Evolutionary conservation across 2,329 filamentous ascomycete species (phyloP), one percentile per base, ranked within the genome.

Genomic region (Akanthomyces muscarius): DNA sequence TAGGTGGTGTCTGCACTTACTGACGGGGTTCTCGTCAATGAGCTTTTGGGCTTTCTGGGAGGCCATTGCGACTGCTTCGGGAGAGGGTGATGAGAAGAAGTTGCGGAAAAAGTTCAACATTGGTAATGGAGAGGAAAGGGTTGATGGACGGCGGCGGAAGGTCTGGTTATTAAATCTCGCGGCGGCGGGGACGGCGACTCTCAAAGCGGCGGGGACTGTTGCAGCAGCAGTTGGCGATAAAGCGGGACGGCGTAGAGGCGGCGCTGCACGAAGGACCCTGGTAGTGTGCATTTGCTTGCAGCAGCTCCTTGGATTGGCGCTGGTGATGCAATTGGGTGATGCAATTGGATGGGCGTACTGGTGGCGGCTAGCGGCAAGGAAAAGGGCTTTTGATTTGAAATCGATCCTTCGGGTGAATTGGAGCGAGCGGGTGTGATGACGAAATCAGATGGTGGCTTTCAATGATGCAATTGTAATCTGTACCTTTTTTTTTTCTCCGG

Each of bases 1-100:
- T 42, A 36, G 4, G 45, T 16, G 23, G 42, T 38, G 16, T 8
- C 45, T 36, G 33, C 8, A 73, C 88, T 62, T 82, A 91, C 89
- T 88, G 76, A 97, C 92, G 71, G 86, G 80, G 80, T 97, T 95
- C 73, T 93, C 88, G 78, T 95, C 86, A 77, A 98, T 97, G 80
- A 97, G 88, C 72, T 82, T 77, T 78, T 97, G 87, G 66, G 90
- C 91, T 79, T 96, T 96, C 67, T 85, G 83, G 80, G 90, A 91
- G 73, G 91, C 88, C 90, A 96, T 96, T 71, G 80, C 85, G 78
- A 85, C 82, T 70, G 89, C 82, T 76, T 83, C 80, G 74, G 80
- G 75, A 61, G 82, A 76, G 70, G 82, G 80, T 75, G 81, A 77
- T 70, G 80, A 80, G 77, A 96, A 95, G 74, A 96, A 82, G 74